Evolutionary conservation across 257 asterid genomes (phyloP), one percentile per base, ranked within the genome.

Genomic region (Nicotiana sylvestris): DNA sequence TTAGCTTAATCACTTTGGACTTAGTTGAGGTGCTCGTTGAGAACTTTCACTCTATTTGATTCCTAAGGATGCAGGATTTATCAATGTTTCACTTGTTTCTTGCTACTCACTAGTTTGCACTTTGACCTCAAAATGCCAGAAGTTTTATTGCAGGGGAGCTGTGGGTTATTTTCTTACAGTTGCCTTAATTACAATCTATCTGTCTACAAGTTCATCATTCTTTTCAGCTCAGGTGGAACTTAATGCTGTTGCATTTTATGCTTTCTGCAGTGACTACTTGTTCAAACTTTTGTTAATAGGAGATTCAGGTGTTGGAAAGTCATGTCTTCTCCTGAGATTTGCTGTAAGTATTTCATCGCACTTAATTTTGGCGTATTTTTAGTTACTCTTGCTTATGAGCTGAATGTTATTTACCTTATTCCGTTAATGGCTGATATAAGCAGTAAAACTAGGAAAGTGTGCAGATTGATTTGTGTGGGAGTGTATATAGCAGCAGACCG

Each of bases 261-360:
- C 78, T 12, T 88, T 35, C 86, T 88, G 85, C 92, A 93, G 97
- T 78, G 97, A 93, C 86, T 93, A 92, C 89, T 84, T 93, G 92
- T 93, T 93, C 93, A 93, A 93, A 66, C 95, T 91, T 85, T 90
- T 93, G 79, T 84, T 93, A 66, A 93, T 92, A 83, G 97, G 97
- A 88, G 97, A 93, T 89, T 93, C 97, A 58, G 97, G 97, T 57
- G 97, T 92, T 82, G 97, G 97, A 83, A 93, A 93, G 92, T 93
- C 97, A 32, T 93, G 97, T 83, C 94, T 93, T 85, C 98, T 92
- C 57, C 88, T 93, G 82, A 90, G 98, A 89, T 93, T 93, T 88
- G 95, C 98, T 89, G 98, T 93, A 85, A 86, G 95, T 56, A 37
- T 21, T 58, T 27, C 18, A 30, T 27, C 25, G 4, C 60, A 72